These are phyloP conservation scores for Galerina sulciceps DNA, from an alignment of 768 basidiomycete species.

Conservation along the genomic window DNA sequence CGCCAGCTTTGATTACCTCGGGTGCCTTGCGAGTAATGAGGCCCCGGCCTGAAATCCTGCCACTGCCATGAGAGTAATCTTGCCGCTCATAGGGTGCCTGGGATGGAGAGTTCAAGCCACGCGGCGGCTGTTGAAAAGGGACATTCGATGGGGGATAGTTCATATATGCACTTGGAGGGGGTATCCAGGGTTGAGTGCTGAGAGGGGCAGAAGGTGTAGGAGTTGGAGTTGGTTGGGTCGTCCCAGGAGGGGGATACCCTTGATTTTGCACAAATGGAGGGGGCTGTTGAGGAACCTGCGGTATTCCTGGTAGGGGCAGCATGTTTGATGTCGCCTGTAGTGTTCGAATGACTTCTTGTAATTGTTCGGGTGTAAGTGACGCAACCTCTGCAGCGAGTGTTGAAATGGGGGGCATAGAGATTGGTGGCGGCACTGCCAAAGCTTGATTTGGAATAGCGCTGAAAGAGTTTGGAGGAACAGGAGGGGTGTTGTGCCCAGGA, in stretches of 20 bases:
- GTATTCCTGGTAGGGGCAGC: constrained; percentile 23
- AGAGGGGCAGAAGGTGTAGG: constrained; percentile 10
- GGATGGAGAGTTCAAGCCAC: constrained; percentile 11
- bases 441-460: constrained; percentile 9
- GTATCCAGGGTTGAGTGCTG: constrained; percentile 22
- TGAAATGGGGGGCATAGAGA: constrained; percentile 41
- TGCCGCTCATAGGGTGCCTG: constrained; percentile 11
- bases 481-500: constrained; percentile 15
- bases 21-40: constrained; percentile 21
- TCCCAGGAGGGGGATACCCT: constrained; percentile 24
- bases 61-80: constrained; percentile 30
- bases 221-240: constrained; percentile 25
- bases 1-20: constrained; percentile 33
- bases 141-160: constrained; percentile 25
- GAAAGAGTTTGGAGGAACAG: background rate
- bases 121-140: constrained; percentile 27
- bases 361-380: constrained; percentile 75
- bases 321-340: constrained; percentile 43
- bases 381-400: constrained; percentile 75
- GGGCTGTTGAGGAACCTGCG: constrained; percentile 25
- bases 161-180: constrained; percentile 20
- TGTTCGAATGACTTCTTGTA: constrained; percentile 67
- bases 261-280: constrained; percentile 15
- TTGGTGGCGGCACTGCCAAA: constrained; percentile 13
- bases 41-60: constrained; percentile 24